A percentile compares a stretch with the other conserved stretches of the same genome.
Evolutionary conservation across 768 basidiomycete genomes (phyloP).

Genomic region (Boletus reticuloceps): DNA sequence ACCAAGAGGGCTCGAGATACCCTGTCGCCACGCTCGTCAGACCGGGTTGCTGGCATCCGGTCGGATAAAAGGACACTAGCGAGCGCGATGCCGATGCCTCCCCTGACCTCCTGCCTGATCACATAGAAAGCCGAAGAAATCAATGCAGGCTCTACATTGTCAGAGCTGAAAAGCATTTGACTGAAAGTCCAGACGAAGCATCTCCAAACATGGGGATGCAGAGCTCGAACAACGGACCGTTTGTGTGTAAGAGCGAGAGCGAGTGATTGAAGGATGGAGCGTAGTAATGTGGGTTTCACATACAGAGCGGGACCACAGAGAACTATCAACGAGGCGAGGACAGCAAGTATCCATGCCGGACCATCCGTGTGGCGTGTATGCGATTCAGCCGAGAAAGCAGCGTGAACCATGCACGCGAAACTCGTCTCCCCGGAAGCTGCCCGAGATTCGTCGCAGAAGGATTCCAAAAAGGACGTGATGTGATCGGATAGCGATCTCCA

Average conservation of each 20-base stretch:
- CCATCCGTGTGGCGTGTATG: slow-evolving; percentile 19
- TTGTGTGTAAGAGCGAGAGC: slow-evolving; percentile 33
- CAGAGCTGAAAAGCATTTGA: slow-evolving; percentile 31
- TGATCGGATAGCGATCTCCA: slow-evolving; percentile 26
- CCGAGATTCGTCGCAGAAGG: slow-evolving; percentile 9
- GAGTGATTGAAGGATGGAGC: slow-evolving; percentile 38
- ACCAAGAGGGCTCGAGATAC: slow-evolving; percentile 37
- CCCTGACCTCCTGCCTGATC: slow-evolving; percentile 45
- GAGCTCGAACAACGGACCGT: slow-evolving; percentile 32
- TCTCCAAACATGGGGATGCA: slow-evolving; percentile 49
- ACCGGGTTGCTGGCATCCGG: background rate
- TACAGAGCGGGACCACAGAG: slow-evolving; percentile 47
- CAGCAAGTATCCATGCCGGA: slow-evolving; percentile 44
- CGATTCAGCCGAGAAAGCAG: slow-evolving; percentile 27
- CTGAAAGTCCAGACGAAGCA: slow-evolving; percentile 57
- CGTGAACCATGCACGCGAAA: slow-evolving; percentile 27
- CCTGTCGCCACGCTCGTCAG: slow-evolving; percentile 16
- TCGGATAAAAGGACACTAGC: slow-evolving; percentile 37
- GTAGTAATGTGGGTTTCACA: slow-evolving; percentile 35
- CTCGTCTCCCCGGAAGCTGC: background rate
- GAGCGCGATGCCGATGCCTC: slow-evolving; percentile 44
- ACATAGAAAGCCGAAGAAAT: slow-evolving; percentile 40
- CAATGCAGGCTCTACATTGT: slow-evolving; percentile 20
- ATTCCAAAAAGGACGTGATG: slow-evolving; percentile 27
- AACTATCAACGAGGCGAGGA: slow-evolving; percentile 46